These are phyloP conservation scores for Zymoseptoria brevis DNA, from an alignment of 2,329 filamentous ascomycete genomes.

Conservation along the genomic window DNA sequence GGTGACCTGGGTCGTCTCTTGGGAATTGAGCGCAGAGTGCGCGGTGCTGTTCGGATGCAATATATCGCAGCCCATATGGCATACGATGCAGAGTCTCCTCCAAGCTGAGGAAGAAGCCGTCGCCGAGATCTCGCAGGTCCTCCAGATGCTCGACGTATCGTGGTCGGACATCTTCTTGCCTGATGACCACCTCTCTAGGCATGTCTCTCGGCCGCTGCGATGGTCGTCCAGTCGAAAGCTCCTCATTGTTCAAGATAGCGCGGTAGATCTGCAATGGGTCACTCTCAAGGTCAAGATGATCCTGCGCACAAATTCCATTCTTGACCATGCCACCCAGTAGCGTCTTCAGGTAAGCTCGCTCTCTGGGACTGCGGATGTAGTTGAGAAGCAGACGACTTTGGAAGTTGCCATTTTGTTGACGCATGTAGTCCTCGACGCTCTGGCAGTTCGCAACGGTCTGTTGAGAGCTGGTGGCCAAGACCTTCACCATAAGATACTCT, in stretches of 20 bases:
- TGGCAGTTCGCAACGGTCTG: slow-evolving; percentile 73
- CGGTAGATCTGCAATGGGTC: slow-evolving; percentile 97
- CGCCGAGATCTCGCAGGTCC: slow-evolving; percentile 86
- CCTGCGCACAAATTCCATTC: slow-evolving; percentile 88
- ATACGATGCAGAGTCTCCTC: slow-evolving; percentile 80
- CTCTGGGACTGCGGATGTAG: slow-evolving; percentile 83
- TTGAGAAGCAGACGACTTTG: slow-evolving; percentile 80
- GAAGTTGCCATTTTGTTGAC: slow-evolving; percentile 71
- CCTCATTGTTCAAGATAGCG: slow-evolving; percentile 93
- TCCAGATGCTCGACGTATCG: slow-evolving; percentile 92
- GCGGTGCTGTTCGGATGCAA: slow-evolving; percentile 80
- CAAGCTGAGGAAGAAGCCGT: slow-evolving; percentile 74
- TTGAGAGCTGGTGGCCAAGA: slow-evolving; percentile 71
- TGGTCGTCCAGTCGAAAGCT: slow-evolving; percentile 79
- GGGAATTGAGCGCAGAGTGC: slow-evolving; percentile 69
- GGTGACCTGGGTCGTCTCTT: slow-evolving; percentile 64
- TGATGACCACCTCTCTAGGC: slow-evolving; percentile 86
- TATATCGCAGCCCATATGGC: slow-evolving; percentile 85
- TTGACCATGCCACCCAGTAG: slow-evolving; percentile 77
- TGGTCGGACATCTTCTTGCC: slow-evolving; percentile 83
- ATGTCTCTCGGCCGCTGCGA: slow-evolving; percentile 78
- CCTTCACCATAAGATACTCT: slow-evolving; percentile 90
- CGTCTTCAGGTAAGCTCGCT: slow-evolving; percentile 85
- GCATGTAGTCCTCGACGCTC: slow-evolving; percentile 73
- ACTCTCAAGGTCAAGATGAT: slow-evolving; percentile 84